Conservation (phyloP, 371 early-diverging fungal species). For the Mucor velutinosus region DNA sequence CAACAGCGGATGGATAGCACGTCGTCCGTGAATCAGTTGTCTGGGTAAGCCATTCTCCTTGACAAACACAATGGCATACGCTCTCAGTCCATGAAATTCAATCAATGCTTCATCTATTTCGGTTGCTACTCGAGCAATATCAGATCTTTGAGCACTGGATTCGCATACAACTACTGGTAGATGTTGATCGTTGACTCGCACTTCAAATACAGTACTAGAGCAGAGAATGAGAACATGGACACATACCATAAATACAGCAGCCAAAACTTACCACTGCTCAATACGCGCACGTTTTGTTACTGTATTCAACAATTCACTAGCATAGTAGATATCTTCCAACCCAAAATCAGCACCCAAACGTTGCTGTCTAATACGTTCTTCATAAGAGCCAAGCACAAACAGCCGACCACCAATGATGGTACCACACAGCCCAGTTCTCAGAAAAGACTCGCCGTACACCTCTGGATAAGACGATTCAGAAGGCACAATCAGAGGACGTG, state of each 20-base stretch:
- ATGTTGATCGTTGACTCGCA: conserved; percentile 60
- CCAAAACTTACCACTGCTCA: conserved; percentile 50
- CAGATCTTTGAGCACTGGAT: conserved; percentile 45
- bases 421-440: conserved; percentile 79
- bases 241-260: not conserved
- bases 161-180: conserved; percentile 72
- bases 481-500: conserved; percentile 54
- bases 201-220: conserved; percentile 63
- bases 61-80: conserved; percentile 63
- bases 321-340: conserved; percentile 52
- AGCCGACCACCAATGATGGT: conserved; percentile 69
- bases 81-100: conserved; percentile 58
- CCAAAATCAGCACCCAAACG: conserved; percentile 38
- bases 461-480: conserved; percentile 50
- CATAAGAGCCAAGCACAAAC: conserved; percentile 73
- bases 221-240: not conserved
- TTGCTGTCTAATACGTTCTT: conserved; percentile 69
- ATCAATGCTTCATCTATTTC: conserved; percentile 56
- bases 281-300: conserved; percentile 48
- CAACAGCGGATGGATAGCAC: conserved; percentile 58
- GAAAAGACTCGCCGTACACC: conserved; percentile 52
- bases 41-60: conserved; percentile 62
- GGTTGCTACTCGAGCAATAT: conserved; percentile 52
- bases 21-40: conserved; percentile 65
- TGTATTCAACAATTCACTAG: conserved; percentile 55